phyloP scores from a whole-genome alignment of 441 rosid genomes.

The Populus hybrid region DNA sequence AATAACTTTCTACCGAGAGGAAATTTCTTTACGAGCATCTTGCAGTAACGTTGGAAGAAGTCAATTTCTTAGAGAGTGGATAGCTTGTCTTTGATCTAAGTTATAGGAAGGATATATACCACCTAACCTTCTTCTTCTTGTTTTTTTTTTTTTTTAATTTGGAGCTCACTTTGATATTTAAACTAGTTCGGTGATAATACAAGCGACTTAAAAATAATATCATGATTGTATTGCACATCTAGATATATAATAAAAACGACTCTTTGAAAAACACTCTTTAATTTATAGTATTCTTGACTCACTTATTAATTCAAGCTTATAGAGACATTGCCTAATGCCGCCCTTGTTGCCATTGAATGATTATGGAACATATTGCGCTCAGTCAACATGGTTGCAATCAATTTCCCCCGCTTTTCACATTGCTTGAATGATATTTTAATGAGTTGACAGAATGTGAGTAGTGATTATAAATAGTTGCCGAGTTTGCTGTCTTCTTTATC shows the following conservation, averaged over 20 bases:
- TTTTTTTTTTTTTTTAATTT: no score
- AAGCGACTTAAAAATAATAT: background rate
- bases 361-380: conserved; percentile 14
- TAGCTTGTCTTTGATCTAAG: background rate
- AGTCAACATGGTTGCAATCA: conserved; percentile 11
- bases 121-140: background rate
- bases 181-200: no score
- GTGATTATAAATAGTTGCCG: conserved; percentile 24
- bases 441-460: background rate
- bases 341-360: conserved; percentile 6
- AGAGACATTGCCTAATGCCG: conserved; percentile 1
- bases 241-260: background rate
- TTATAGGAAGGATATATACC: background rate
- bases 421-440: background rate
- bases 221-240: background rate
- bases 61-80: background rate
- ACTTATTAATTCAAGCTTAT: background rate
- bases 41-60: background rate
- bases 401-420: background rate
- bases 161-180: background rate
- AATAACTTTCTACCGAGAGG: background rate
- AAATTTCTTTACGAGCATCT: background rate
- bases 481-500: background rate
- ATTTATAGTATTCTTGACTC: background rate
- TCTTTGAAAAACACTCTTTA: background rate